phyloP scores from a whole-genome alignment of 2,329 filamentous ascomycete genomes.

The Exophiala xenobiotica region DNA sequence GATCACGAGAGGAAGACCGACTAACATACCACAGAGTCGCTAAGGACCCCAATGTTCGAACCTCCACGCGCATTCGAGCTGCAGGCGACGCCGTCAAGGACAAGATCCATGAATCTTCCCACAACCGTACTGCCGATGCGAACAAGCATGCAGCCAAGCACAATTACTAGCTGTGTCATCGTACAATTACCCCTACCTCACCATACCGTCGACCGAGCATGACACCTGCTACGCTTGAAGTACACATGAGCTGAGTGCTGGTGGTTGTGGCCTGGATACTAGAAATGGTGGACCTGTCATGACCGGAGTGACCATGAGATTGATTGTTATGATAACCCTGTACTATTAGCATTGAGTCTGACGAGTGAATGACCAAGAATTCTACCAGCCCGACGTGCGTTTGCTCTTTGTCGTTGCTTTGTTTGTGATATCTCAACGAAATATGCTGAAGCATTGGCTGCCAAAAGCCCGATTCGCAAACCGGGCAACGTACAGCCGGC shows the following conservation, averaged over 20 bases:
- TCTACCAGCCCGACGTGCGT: not conserved
- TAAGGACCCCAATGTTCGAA: slow-evolving; percentile 26
- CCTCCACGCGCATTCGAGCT: slow-evolving; percentile 20
- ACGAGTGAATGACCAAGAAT: not conserved
- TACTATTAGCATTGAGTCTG: slow-evolving; percentile 9
- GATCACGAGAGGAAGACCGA: not conserved
- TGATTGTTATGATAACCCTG: slow-evolving; percentile 18
- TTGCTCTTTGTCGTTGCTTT: not conserved
- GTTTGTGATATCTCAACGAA: not conserved
- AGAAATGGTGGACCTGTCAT: not conserved
- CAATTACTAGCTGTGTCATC: slow-evolving; percentile 17
- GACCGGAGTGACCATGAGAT: not conserved
- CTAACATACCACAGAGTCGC: slow-evolving; percentile 15
- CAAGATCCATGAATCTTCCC: slow-evolving; percentile 20
- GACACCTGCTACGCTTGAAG: not conserved
- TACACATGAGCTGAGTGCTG: no score
- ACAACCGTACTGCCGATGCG: slow-evolving; percentile 23
- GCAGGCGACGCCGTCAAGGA: slow-evolving; percentile 26
- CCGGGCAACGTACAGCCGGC: no score
- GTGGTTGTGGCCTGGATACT: no score
- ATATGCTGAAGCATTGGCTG: no score
- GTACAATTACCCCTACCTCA: not conserved
- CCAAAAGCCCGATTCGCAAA: no score
- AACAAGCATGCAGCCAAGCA: slow-evolving; percentile 26
- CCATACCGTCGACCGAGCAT: not conserved